phyloP scores from a whole-genome alignment of 2,329 filamentous ascomycete genomes.

The Beauveria asiatica region DNA sequence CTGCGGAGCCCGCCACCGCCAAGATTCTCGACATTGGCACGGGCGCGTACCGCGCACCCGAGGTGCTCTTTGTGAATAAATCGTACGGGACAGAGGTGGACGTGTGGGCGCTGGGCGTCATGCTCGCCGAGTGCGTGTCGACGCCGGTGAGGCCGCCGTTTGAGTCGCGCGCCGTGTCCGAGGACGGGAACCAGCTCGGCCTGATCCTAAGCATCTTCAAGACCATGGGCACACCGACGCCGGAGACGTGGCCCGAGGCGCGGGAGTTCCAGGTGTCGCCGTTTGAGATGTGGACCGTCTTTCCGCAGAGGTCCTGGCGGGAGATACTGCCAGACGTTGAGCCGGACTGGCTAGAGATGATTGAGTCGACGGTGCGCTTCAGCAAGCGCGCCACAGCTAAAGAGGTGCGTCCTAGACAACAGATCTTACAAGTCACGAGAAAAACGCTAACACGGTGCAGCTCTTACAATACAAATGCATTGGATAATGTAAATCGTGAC shows the following conservation, averaged over 20 bases:
- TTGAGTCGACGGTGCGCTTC: slow-evolving; percentile 63
- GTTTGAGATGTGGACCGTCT: slow-evolving; percentile 82
- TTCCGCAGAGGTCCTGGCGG: slow-evolving; percentile 59
- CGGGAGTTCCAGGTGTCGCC: slow-evolving; percentile 60
- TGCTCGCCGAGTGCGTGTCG: slow-evolving; percentile 66
- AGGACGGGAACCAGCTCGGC: slow-evolving; percentile 84
- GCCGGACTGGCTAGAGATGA: slow-evolving; percentile 52
- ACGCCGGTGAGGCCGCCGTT: slow-evolving; percentile 59
- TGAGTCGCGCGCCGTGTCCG: slow-evolving; percentile 60
- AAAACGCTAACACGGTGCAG: neutral
- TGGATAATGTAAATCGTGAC: slow-evolving; percentile 6
- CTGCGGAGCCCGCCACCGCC: slow-evolving; percentile 54
- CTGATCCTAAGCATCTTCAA: slow-evolving; percentile 89
- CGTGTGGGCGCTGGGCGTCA: slow-evolving; percentile 81
- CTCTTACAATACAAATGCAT: slow-evolving; percentile 4
- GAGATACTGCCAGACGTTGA: slow-evolving; percentile 57
- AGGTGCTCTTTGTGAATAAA: slow-evolving; percentile 77
- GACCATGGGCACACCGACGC: slow-evolving; percentile 77
- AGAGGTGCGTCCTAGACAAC: slow-evolving; percentile 20
- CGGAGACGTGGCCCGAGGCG: slow-evolving; percentile 77
- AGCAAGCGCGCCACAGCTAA: slow-evolving; percentile 58
- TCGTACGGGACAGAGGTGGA: slow-evolving; percentile 67
- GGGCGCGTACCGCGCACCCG: slow-evolving; percentile 81
- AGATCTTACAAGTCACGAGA: neutral
- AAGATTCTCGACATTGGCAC: slow-evolving; percentile 95